Percentiles rank a stretch among this genome's conserved stretches.
These are phyloP conservation scores for Erythrobasidium yunnanense DNA, from an alignment of 768 basidiomycete species.

Conservation along the genomic window DNA sequence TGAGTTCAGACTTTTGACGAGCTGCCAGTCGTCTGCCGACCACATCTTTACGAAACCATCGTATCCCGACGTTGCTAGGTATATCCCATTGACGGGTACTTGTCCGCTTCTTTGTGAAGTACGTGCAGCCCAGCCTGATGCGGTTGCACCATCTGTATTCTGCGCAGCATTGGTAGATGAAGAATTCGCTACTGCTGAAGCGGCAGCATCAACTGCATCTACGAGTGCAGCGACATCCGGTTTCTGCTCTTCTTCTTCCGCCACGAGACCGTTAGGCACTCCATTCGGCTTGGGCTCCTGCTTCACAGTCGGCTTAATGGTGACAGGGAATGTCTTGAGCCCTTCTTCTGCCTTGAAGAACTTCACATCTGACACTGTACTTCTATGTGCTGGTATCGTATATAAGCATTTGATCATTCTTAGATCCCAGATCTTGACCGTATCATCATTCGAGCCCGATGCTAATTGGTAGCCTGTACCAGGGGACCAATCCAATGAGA, in stretches of 20 bases:
- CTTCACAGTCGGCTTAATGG: constrained; percentile 24
- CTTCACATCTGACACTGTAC: constrained; percentile 85
- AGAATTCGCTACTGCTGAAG: too few relatives aligned
- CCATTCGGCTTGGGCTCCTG: constrained; percentile 39
- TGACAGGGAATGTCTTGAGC: constrained; percentile 5
- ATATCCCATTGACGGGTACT: constrained; percentile 72
- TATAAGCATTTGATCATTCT: constrained; percentile 82
- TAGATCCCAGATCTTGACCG: constrained; percentile 97
- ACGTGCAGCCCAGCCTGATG: constrained; percentile 25
- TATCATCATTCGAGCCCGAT: constrained; percentile 92
- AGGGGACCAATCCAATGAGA: constrained; percentile 81
- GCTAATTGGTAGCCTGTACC: constrained; percentile 79
- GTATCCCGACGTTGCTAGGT: constrained; percentile 86
- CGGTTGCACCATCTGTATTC: constrained; percentile 36
- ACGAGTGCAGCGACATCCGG: not conserved
- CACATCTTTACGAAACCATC: constrained; percentile 91
- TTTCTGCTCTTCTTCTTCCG: constrained; percentile 38
- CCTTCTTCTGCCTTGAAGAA: constrained; percentile 58
- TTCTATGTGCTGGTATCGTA: constrained; percentile 90
- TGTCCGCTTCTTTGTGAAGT: constrained; percentile 48
- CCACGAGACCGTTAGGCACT: not conserved
- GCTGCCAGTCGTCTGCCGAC: constrained; percentile 97
- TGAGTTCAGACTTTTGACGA: constrained; percentile 73
- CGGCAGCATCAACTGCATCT: too few relatives aligned
- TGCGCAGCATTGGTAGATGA: not conserved